Evolutionary conservation across 805 yeast genomes (phyloP).

Genomic region (Metschnikowia arizonensis): DNA sequence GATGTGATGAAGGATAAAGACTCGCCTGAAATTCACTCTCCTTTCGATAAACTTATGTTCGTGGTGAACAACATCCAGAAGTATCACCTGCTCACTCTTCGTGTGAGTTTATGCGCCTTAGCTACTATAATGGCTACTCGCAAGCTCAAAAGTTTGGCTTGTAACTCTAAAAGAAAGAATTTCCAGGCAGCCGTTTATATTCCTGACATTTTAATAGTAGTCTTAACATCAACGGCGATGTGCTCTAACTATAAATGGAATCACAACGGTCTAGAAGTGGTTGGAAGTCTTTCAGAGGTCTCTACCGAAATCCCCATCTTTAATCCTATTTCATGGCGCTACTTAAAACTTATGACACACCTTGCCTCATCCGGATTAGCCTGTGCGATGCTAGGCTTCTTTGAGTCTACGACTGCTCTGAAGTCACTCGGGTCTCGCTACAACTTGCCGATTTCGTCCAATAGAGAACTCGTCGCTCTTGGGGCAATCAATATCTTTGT

Average conservation of each 20-base stretch:
- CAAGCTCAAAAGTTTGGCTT: conserved; percentile 33
- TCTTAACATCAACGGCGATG: conserved; percentile 53
- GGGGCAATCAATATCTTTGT: conserved; percentile 71
- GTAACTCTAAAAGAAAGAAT: conserved; percentile 8
- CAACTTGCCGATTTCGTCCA: conserved; percentile 71
- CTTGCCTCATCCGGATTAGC: conserved; percentile 67
- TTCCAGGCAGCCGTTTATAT: conserved; percentile 50
- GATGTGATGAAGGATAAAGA: conserved; percentile 33
- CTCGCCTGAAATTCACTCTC: conserved; percentile 47
- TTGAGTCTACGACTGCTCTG: conserved; percentile 90
- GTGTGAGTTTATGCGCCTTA: conserved; percentile 55
- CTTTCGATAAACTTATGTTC: conserved; percentile 64
- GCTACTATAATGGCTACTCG: conserved; percentile 41
- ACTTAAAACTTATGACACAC: conserved; percentile 48
- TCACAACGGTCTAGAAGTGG: conserved; percentile 54
- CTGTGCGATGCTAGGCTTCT: conserved; percentile 83
- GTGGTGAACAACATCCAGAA: conserved; percentile 45
- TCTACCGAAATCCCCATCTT: conserved; percentile 45
- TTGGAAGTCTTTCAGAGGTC: conserved; percentile 57
- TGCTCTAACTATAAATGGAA: conserved; percentile 48
- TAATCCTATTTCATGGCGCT: conserved; percentile 53
- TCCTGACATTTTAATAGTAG: conserved; percentile 84
- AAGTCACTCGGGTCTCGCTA: conserved; percentile 76
- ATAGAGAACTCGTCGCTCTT: conserved; percentile 86
- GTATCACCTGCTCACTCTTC: conserved; percentile 55